Conservation (phyloP, 2,329 filamentous ascomycete genomes). For the Pseudogymnoascus sp. region DNA sequence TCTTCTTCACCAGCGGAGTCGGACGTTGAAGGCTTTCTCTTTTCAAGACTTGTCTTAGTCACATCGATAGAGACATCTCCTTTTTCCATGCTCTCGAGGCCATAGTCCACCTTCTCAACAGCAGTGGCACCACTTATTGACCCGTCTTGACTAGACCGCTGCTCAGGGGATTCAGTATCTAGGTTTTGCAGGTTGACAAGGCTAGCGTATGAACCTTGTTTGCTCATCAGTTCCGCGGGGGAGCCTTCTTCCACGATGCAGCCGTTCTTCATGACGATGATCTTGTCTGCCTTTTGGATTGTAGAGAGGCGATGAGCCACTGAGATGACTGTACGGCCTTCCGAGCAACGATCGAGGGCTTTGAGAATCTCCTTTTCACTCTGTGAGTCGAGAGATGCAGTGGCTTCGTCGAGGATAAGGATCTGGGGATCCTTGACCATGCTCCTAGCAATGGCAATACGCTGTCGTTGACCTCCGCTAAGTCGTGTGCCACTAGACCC, state of each 20-base stretch:
- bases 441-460: slow-evolving; percentile 63
- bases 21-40: neutral
- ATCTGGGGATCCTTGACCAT: slow-evolving; percentile 63
- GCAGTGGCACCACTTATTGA: slow-evolving; percentile 9
- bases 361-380: slow-evolving; percentile 90
- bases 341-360: slow-evolving; percentile 51
- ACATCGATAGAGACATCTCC: neutral
- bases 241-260: slow-evolving; percentile 68
- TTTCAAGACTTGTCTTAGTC: slow-evolving; percentile 7
- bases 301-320: slow-evolving; percentile 89
- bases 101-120: slow-evolving; percentile 10
- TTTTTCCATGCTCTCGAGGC: neutral
- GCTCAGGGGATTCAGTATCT: slow-evolving; percentile 13
- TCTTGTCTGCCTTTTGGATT: slow-evolving; percentile 93
- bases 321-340: slow-evolving; percentile 79
- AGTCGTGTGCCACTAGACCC: slow-evolving; percentile 68
- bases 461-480: slow-evolving; percentile 69
- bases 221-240: slow-evolving; percentile 62
- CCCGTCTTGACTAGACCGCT: slow-evolving; percentile 14
- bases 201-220: slow-evolving; percentile 43
- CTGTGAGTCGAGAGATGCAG: slow-evolving; percentile 87
- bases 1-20: slow-evolving; percentile 5
- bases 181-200: slow-evolving; percentile 33
- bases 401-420: slow-evolving; percentile 92
- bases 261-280: slow-evolving; percentile 88